These are phyloP conservation scores for Xylariaceae sp. DNA, from an alignment of 2,329 filamentous ascomycete species.

Conservation along the genomic window DNA sequence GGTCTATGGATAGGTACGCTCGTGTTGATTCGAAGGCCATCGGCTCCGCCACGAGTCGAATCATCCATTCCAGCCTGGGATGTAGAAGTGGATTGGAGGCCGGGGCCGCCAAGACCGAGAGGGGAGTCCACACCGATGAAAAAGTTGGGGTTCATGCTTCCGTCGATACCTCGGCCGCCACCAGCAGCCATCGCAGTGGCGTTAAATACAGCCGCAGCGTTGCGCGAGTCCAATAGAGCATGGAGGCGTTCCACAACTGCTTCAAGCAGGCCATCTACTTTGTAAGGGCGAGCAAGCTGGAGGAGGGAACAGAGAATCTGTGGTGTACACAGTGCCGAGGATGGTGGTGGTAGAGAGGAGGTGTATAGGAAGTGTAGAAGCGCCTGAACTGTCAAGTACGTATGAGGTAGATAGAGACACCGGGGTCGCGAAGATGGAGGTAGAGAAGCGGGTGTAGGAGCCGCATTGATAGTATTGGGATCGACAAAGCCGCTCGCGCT, in stretches of 20 bases:
- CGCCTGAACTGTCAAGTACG: constrained; percentile 81
- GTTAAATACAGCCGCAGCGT: constrained; percentile 96
- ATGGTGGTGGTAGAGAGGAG: constrained; percentile 73
- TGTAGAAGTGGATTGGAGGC: constrained; percentile 28
- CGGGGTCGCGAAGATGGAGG: constrained; percentile 68
- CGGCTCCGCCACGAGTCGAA: constrained; percentile 28
- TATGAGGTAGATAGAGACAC: constrained; percentile 90
- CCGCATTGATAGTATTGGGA: constrained; percentile 48
- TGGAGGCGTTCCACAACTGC: constrained; percentile 90
- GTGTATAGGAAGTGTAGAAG: constrained; percentile 93
- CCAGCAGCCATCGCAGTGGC: constrained; percentile 97
- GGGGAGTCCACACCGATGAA: constrained; percentile 45
- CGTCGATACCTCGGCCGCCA: constrained; percentile 78
- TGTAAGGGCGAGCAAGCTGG: constrained; percentile 89
- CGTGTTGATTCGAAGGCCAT: constrained; percentile 48
- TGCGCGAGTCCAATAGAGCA: constrained; percentile 82
- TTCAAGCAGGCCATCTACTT: constrained; percentile 87
- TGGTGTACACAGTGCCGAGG: constrained; percentile 79
- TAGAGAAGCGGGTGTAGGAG: constrained; percentile 54
- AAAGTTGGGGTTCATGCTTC: constrained; percentile 59
- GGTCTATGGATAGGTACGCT: constrained; percentile 47
- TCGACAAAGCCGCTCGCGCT: constrained; percentile 38
- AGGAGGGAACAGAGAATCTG: constrained; percentile 94
- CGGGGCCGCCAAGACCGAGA: constrained; percentile 17
- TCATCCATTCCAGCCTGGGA: constrained; percentile 27